A percentile compares a stretch with the other conserved stretches of the same genome.
phyloP scores from a whole-genome alignment of 2,329 filamentous ascomycete genomes.

The Colletotrichum cuscutae region DNA sequence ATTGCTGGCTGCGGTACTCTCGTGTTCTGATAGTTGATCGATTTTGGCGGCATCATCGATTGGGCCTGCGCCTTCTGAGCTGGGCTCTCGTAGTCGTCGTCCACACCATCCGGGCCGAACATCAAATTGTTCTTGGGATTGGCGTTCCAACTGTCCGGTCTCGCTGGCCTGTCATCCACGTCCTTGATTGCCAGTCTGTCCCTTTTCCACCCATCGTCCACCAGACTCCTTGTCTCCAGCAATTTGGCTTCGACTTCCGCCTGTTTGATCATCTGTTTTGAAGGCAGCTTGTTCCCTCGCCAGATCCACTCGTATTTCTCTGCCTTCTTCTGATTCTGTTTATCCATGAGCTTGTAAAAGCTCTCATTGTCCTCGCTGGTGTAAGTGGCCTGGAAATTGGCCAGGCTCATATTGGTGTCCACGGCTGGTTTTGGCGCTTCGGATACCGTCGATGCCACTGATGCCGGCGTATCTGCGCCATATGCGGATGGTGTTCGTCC shows the following conservation, averaged over 20 bases:
- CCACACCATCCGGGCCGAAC: slow-evolving; percentile 78
- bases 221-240: slow-evolving; percentile 54
- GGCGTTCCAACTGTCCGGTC: slow-evolving; percentile 80
- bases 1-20: slow-evolving; percentile 69
- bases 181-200: slow-evolving; percentile 73
- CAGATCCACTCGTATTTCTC: slow-evolving; percentile 92
- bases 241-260: slow-evolving; percentile 69
- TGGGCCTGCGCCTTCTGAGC: slow-evolving; percentile 74
- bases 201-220: slow-evolving; percentile 66
- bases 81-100: slow-evolving; percentile 69
- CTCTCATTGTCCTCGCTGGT: slow-evolving; percentile 98
- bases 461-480: slow-evolving; percentile 78
- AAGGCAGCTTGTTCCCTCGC: slow-evolving; percentile 85
- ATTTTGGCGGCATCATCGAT: slow-evolving; percentile 80
- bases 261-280: slow-evolving; percentile 80
- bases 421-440: slow-evolving; percentile 59
- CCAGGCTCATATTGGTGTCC: slow-evolving; percentile 83
- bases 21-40: slow-evolving; percentile 86
- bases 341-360: slow-evolving; percentile 92
- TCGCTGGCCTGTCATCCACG: slow-evolving; percentile 77
- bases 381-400: slow-evolving; percentile 90
- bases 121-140: slow-evolving; percentile 86
- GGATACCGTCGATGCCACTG: slow-evolving; percentile 55
- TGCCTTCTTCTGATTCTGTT: slow-evolving; percentile 84
- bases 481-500: slow-evolving; percentile 72